Conservation (phyloP, 192 early-diverging fungal genomes). For the Backusella tuberculispora region DNA sequence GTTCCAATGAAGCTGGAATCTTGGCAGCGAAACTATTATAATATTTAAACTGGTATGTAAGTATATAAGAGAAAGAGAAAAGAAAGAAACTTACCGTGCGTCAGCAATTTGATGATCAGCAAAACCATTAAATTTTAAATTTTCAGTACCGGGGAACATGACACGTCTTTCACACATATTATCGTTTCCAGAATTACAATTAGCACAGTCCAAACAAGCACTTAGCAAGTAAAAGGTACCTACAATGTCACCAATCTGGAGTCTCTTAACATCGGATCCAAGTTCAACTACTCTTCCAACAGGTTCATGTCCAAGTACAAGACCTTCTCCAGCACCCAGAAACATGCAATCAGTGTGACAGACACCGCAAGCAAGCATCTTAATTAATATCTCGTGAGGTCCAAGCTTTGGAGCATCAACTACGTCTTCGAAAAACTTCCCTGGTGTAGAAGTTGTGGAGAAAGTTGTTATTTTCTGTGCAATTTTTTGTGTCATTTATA, state of each 20-base stretch:
- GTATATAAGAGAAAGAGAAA: background rate
- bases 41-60: background rate
- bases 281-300: slow-evolving; percentile 64
- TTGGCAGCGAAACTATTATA: slow-evolving; percentile 62
- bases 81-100: slow-evolving; percentile 25
- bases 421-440: background rate
- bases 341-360: background rate
- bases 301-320: slow-evolving; percentile 65
- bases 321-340: background rate
- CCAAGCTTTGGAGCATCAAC: background rate
- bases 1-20: slow-evolving; percentile 56
- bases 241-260: slow-evolving; percentile 63
- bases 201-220: slow-evolving; percentile 56
- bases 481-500: background rate
- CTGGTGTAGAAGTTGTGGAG: background rate
- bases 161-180: slow-evolving; percentile 52
- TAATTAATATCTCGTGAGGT: background rate
- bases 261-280: slow-evolving; percentile 55
- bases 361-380: slow-evolving; percentile 6
- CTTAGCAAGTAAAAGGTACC: slow-evolving; percentile 59
- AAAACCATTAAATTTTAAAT: slow-evolving; percentile 55
- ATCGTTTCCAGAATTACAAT: slow-evolving; percentile 57
- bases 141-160: slow-evolving; percentile 54
- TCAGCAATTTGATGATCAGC: slow-evolving; percentile 50
- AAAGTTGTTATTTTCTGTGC: slow-evolving; percentile 11